A percentile compares a stretch with the other conserved stretches of the same genome.
phyloP scores from a whole-genome alignment of 805 yeast species.

The Candida saitoana region DNA sequence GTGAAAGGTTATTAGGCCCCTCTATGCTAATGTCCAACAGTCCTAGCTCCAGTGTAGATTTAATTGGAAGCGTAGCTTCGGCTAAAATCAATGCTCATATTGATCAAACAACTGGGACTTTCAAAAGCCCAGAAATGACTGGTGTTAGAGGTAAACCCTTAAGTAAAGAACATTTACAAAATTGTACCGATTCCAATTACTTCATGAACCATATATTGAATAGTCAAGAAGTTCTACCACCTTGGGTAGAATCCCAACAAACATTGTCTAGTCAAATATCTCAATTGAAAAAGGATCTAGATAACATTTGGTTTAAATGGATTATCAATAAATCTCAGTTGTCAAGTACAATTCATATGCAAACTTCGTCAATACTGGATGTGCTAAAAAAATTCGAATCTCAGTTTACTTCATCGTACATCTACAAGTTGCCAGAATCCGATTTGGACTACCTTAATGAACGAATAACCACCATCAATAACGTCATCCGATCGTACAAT shows the following conservation, averaged over 20 bases:
- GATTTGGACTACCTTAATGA: slow-evolving; percentile 17
- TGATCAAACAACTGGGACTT: slow-evolving; percentile 67
- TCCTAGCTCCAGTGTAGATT: slow-evolving; percentile 43
- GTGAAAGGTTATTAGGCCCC: slow-evolving; percentile 61
- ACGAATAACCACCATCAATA: slow-evolving; percentile 20
- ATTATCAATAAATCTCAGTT: slow-evolving; percentile 12
- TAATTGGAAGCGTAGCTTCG: slow-evolving; percentile 67
- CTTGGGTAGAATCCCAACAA: slow-evolving; percentile 83
- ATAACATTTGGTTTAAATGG: slow-evolving; percentile 32
- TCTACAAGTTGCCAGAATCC: background rate
- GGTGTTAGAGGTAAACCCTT: slow-evolving; percentile 58
- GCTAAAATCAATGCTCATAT: slow-evolving; percentile 62
- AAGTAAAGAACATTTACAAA: slow-evolving; percentile 47
- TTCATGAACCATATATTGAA: slow-evolving; percentile 73
- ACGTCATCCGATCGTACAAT: slow-evolving; percentile 30
- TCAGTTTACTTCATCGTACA: background rate
- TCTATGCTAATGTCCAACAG: slow-evolving; percentile 42
- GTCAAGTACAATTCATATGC: background rate
- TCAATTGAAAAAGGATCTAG: slow-evolving; percentile 44
- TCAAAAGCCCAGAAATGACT: slow-evolving; percentile 48
- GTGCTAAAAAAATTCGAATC: slow-evolving; percentile 2
- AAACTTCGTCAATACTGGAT: background rate
- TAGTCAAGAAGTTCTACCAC: slow-evolving; percentile 77
- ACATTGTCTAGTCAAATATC: slow-evolving; percentile 55
- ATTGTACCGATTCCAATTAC: slow-evolving; percentile 62